Evolutionary conservation across 495 filamentous ascomycete species (phyloP), one percentile per base, ranked within the genome.

Genomic region (Neurospora sp.): DNA sequence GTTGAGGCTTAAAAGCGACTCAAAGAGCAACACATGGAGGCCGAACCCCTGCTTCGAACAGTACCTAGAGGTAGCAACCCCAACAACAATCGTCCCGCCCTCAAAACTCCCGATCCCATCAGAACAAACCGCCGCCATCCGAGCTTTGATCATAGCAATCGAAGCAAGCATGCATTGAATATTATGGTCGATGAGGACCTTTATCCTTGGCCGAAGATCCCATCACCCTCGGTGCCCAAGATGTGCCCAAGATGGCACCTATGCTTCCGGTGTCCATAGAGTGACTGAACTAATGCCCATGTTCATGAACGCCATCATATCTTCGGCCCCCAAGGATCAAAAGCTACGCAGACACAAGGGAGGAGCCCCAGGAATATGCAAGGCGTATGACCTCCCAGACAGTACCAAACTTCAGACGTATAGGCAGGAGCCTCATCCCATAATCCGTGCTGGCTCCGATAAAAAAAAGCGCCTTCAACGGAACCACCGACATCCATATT

Each of bases 221-320:
- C 72, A 86, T 94, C 78, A 92, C 91, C 79, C 88, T 87, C 77
- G 85, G 88, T 78, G 92, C 94, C 73, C 87, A 88, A 73, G 93
- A 97, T 84, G 88, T 78, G 92, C 94, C 73, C 87, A 88, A 73
- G 93, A 97, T 84, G 96, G 96, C 74, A 98, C 95, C 68, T 97
- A 89, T 85, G 93, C 93, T 81, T 94, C 94, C 73, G 96, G 94
- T 75, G 94, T 98, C 78, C 91, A 97, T 90, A 93, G 92, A 90
- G 93, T 99, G 81, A 97, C 93, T 81, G 94, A 97, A 84, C 84
- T 98, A 79, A 87, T 98, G 76, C 94, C 96, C 75, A 89, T 90
- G 40, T 83, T 99, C 83, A 97, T 99, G 93, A 93, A 93, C 85
- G 94, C 98, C 83, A 94, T 97, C 83, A 89, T 97, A 79, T 89